Base-by-base conservation (phyloP, 805 yeast genomes). In the Hemisphaericaspora nanyangensis region DNA sequence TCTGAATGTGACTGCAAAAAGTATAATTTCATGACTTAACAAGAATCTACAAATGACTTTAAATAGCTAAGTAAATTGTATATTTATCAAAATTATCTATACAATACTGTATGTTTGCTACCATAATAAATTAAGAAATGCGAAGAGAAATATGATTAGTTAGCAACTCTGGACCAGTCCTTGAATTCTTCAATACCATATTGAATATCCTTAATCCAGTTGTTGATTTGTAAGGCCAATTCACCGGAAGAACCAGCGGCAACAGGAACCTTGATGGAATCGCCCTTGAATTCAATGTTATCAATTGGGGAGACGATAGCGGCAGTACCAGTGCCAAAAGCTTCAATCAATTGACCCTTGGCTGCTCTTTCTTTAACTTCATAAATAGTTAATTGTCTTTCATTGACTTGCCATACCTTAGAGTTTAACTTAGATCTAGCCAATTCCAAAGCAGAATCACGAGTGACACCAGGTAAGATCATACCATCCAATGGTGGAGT, bases 401-500 rank as follows among this genome's bases (percentile, higher is more conserved):
- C 98, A 54, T 68, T 75, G 45, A 91, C 68, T 20, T 64, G 76
- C 97, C 97, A 91, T 61, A 86, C 90, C 31, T 74, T 68, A 39
- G 82, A 70, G 51, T 80, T 78, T 49, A 91, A 77, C 55, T 80
- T 82, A 52, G 79, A 83, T 63, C 85, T 82, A 37, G 93, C 85
- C 46, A 91, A 74, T 29, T 74, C 68, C 51, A 91, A 71, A 42
- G 91, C 74, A 11, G 97, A 88, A 60, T 85, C 95, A 70, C 99
- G 82, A 36, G 96, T 89, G 54, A 91, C 95, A 72, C 99, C 99
- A 63, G 87, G 96, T 55, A 91, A 78, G 55, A 91, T 91, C 46
- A 96, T 91, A 51, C 99, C 99, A 57, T 93, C 98, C 51, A 93
- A 74, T 45, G 99, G 98, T 48, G 96, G 95, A 46, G 99, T 91